Evolutionary conservation across 495 filamentous ascomycete genomes (phyloP).

Genomic region (Glarea lozoyensis): DNA sequence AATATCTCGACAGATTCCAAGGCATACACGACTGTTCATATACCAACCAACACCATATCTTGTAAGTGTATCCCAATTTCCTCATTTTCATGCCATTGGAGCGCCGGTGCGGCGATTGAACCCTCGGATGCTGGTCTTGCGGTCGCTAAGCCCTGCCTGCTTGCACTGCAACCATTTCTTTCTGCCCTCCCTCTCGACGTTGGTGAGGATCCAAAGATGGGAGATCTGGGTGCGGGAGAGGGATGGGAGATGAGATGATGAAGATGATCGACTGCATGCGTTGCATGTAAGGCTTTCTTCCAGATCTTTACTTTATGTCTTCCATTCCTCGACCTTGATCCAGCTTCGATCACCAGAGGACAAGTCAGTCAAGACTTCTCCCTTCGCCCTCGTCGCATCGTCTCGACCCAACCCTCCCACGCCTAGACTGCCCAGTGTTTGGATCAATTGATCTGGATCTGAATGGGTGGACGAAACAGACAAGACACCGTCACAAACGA

Average conservation of each 20-base stretch:
- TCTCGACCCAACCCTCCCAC: no score
- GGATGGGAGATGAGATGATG: not conserved
- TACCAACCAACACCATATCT: no score
- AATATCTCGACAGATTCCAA: no score
- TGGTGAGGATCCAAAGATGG: not conserved
- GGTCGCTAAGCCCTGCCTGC: not conserved
- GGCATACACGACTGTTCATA: no score
- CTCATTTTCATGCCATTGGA: no score
- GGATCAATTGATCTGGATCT: not conserved
- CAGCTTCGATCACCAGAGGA: not conserved
- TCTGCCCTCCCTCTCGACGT: not conserved
- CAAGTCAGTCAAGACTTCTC: no score
- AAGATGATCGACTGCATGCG: not conserved
- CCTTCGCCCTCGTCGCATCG: no score
- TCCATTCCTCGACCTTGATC: not conserved
- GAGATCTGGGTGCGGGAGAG: not conserved
- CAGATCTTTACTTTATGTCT: not conserved
- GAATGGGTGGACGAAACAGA: not conserved
- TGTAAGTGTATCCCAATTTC: no score
- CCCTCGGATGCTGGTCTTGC: not conserved
- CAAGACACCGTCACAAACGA: conserved; percentile 13
- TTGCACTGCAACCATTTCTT: not conserved
- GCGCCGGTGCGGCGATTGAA: no score
- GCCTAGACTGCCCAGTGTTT: not conserved
- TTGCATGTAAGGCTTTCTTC: not conserved